These are phyloP conservation scores for Bipolaris gigantea DNA, from an alignment of 2,329 filamentous ascomycete genomes.

Conservation along the genomic window DNA sequence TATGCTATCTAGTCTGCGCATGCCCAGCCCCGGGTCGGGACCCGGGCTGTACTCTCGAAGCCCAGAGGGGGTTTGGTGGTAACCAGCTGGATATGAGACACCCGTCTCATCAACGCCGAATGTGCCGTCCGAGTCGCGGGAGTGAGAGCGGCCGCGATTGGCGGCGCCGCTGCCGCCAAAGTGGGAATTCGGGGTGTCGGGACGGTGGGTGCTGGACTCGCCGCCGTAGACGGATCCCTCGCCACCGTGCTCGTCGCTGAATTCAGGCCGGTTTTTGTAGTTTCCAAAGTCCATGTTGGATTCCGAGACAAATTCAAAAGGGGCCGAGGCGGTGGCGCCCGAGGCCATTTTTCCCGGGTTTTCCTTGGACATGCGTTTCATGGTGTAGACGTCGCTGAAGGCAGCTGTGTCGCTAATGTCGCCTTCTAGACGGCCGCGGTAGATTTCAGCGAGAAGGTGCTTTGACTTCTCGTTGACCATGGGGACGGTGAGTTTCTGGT, in stretches of 20 bases:
- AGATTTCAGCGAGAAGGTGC: conserved; percentile 81
- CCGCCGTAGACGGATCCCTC: conserved; percentile 61
- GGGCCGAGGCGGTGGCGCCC: conserved; percentile 40
- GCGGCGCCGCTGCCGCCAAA: conserved; percentile 21
- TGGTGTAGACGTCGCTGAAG: conserved; percentile 78
- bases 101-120: conserved; percentile 36
- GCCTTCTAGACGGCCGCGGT: conserved; percentile 76
- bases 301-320: conserved; percentile 90
- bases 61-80: conserved; percentile 50
- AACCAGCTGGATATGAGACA: conserved; percentile 51
- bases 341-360: conserved; percentile 58
- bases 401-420: conserved; percentile 60
- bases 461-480: conserved; percentile 94
- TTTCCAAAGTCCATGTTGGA: conserved; percentile 85
- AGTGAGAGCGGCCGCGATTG: conserved; percentile 28
- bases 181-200: conserved; percentile 59
- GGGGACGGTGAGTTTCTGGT: conserved; percentile 84
- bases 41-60: conserved; percentile 49
- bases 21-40: conserved; percentile 27
- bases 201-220: conserved; percentile 62
- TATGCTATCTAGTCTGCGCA: conserved; percentile 23
- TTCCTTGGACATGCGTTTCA: conserved; percentile 73
- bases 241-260: conserved; percentile 83
- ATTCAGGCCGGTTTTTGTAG: conserved; percentile 88
- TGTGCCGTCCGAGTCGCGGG: conserved; percentile 35